phyloP scores from a whole-genome alignment of 1,284 basidiomycete genomes.

The Polyporus tsugae region DNA sequence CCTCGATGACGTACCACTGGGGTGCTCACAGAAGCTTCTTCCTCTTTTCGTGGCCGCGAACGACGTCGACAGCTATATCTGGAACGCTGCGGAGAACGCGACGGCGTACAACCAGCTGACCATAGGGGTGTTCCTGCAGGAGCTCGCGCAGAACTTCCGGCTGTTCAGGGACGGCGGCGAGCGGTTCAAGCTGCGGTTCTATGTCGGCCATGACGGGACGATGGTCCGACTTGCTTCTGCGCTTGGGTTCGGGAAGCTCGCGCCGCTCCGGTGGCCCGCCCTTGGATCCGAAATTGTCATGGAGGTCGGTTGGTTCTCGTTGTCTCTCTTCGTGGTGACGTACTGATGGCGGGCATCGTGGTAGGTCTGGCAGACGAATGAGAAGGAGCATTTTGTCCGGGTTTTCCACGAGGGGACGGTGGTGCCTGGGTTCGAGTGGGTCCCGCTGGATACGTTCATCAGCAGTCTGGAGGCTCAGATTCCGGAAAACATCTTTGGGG shows the following conservation, averaged over 20 bases:
- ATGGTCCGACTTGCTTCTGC: constrained; percentile 59
- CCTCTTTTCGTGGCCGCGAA: not conserved
- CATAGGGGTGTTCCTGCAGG: constrained; percentile 49
- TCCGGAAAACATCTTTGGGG: constrained; percentile 46
- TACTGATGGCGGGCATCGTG: not conserved
- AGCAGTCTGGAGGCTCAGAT: constrained; percentile 46
- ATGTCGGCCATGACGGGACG: constrained; percentile 60
- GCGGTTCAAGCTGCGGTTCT: constrained; percentile 50
- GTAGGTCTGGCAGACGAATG: constrained; percentile 52
- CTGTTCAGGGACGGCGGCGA: constrained; percentile 46
- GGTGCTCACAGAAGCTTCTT: not conserved
- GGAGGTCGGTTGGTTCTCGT: constrained; percentile 47
- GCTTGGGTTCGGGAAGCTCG: constrained; percentile 50
- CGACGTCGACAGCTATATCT: constrained; percentile 52
- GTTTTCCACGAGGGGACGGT: constrained; percentile 56
- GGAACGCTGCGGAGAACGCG: constrained; percentile 55
- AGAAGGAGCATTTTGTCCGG: constrained; percentile 48
- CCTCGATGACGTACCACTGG: not conserved
- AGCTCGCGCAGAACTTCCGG: constrained; percentile 44
- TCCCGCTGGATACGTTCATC: constrained; percentile 49
- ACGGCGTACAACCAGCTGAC: constrained; percentile 55
- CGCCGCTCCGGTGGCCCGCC: constrained; percentile 56
- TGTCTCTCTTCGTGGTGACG: not conserved
- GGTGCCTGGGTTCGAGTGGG: constrained; percentile 50
- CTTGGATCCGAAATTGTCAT: constrained; percentile 60